Evolutionary conservation across 345 rosid species (phyloP).

Genomic region (Corymbia maculata): DNA sequence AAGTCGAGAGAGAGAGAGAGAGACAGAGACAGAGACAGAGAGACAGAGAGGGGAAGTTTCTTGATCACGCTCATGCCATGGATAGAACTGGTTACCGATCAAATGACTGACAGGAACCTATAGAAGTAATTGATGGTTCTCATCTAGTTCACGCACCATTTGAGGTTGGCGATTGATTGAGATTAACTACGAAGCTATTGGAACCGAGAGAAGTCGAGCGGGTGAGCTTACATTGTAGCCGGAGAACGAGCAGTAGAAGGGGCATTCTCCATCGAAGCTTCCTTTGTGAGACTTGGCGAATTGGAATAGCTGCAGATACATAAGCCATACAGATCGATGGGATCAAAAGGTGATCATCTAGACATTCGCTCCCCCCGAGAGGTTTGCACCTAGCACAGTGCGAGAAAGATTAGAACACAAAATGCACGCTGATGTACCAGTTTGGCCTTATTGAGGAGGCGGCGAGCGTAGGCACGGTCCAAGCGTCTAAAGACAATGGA

Average conservation of each 20-base stretch:
- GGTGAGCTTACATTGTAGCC: constrained; percentile 60
- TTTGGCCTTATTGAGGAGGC: constrained; percentile 84
- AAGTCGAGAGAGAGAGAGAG: background rate
- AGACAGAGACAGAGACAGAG: no score
- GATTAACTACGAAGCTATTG: background rate
- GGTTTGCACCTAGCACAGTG: background rate
- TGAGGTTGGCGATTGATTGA: background rate
- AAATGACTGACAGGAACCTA: background rate
- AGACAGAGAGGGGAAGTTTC: background rate
- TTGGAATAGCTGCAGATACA: constrained; percentile 43
- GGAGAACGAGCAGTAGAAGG: constrained; percentile 87
- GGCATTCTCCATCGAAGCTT: constrained; percentile 92
- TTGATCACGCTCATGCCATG: background rate
- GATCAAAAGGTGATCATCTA: background rate
- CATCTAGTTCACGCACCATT: background rate
- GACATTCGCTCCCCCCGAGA: background rate
- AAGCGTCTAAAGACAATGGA: constrained; percentile 48
- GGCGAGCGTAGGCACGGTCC: constrained; percentile 44
- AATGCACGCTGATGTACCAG: background rate
- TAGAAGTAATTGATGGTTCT: background rate
- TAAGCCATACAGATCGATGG: background rate
- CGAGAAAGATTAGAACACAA: background rate
- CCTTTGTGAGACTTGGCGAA: constrained; percentile 63
- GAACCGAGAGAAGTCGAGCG: background rate
- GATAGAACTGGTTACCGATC: background rate